Evolutionary conservation across 2,329 filamentous ascomycete species (phyloP).

Genomic region (Xenosphaeropsis pyriputrescens): DNA sequence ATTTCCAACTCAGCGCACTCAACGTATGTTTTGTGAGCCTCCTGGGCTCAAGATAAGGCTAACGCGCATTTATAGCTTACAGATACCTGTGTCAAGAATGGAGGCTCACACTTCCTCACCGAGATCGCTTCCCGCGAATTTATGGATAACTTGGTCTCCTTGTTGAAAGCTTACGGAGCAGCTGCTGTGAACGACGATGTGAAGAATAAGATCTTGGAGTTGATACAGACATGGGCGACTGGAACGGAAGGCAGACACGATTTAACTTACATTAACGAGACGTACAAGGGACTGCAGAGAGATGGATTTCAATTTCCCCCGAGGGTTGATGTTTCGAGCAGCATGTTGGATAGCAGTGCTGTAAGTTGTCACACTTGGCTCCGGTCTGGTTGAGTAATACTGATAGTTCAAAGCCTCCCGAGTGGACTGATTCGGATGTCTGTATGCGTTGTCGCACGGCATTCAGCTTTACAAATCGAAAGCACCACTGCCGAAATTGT

Average conservation of each 20-base stretch:
- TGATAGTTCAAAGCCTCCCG: conserved; percentile 54
- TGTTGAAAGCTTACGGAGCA: conserved; percentile 65
- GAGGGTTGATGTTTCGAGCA: conserved; percentile 74
- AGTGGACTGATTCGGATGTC: conserved; percentile 96
- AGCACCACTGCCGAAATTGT: conserved; percentile 96
- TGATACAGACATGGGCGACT: conserved; percentile 86
- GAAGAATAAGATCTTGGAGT: conserved; percentile 76
- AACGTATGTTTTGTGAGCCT: conserved; percentile 41
- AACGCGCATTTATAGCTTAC: conserved; percentile 49
- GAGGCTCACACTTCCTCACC: conserved; percentile 82
- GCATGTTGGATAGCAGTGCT: conserved; percentile 93
- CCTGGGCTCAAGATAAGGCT: neutral
- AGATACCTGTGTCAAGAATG: conserved; percentile 98
- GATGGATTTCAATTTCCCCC: conserved; percentile 89
- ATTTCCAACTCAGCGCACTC: conserved; percentile 86
- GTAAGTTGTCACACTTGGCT: conserved; percentile 34
- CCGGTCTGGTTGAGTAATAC: conserved; percentile 2
- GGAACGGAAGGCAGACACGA: conserved; percentile 78
- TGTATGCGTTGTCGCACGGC: conserved; percentile 94
- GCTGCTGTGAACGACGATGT: conserved; percentile 74
- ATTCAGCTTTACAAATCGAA: conserved; percentile 96
- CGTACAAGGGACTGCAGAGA: conserved; percentile 66
- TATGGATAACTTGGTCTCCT: conserved; percentile 89
- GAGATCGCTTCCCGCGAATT: conserved; percentile 97
- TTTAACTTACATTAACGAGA: conserved; percentile 73